These are phyloP conservation scores for Sarocladiaceae sp. DNA, from an alignment of 2,329 filamentous ascomycete genomes.

Conservation along the genomic window DNA sequence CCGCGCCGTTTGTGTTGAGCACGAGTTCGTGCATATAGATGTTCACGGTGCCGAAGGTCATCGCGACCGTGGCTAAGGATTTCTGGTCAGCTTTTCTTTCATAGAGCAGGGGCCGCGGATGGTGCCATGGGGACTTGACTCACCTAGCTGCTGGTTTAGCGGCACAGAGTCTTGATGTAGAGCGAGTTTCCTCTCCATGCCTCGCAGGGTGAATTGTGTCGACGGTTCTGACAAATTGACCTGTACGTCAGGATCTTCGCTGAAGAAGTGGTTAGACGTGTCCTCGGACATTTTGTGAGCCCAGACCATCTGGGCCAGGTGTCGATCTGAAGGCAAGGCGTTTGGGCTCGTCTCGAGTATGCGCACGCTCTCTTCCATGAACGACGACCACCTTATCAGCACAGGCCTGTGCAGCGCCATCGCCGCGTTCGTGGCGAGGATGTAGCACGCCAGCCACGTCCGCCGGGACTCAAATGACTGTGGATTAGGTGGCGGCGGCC, in stretches of 20 bases:
- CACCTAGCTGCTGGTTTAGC: constrained; percentile 48
- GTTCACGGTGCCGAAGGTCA: constrained; percentile 59
- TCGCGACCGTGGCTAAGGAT: constrained; percentile 51
- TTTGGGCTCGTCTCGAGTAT: constrained; percentile 47
- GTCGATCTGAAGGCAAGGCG: constrained; percentile 49
- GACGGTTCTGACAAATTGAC: constrained; percentile 55
- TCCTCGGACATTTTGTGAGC: constrained; percentile 62
- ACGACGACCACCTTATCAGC: constrained; percentile 52
- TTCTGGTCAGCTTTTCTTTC: background rate
- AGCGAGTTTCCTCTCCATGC: constrained; percentile 58
- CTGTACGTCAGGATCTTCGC: constrained; percentile 54
- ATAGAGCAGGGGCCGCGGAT: background rate
- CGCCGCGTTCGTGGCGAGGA: constrained; percentile 51
- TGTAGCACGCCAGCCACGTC: constrained; percentile 54
- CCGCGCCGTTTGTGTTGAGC: constrained; percentile 56
- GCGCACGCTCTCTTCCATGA: constrained; percentile 55
- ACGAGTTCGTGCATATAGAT: constrained; percentile 73
- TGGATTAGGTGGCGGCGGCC: constrained; percentile 39
- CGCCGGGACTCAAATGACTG: constrained; percentile 49
- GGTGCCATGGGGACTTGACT: too few species aligned
- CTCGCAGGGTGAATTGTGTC: constrained; percentile 57
- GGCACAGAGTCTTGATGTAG: constrained; percentile 52
- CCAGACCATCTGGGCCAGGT: constrained; percentile 53
- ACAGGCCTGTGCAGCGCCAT: constrained; percentile 57
- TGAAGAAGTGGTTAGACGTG: constrained; percentile 57